A percentile compares a stretch with the other conserved stretches of the same genome.
These are phyloP conservation scores for Mycena metata DNA, from an alignment of 768 basidiomycete species.

Conservation along the genomic window DNA sequence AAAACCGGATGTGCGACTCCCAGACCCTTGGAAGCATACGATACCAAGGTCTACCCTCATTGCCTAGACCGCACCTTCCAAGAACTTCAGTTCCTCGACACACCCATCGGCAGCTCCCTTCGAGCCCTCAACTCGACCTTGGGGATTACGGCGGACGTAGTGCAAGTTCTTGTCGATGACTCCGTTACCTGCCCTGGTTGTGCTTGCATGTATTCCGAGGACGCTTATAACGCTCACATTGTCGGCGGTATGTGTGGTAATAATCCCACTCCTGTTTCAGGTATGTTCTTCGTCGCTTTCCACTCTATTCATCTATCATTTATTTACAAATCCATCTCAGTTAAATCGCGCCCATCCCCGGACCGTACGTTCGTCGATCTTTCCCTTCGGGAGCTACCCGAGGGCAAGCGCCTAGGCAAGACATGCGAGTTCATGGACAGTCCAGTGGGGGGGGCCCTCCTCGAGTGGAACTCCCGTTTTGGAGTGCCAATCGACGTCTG, in stretches of 20 bases:
- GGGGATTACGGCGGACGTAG: not conserved
- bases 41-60: not conserved
- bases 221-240: not conserved
- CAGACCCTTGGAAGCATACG: not conserved
- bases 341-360: no score
- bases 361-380: no score
- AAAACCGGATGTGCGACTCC: not conserved
- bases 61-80: not conserved
- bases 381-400: not conserved
- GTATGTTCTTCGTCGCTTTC: no score
- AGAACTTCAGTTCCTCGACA: not conserved
- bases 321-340: no score
- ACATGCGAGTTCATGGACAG: not conserved
- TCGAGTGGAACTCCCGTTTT: not conserved
- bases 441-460: not conserved
- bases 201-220: not conserved
- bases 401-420: not conserved
- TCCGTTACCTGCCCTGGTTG: not conserved
- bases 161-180: not conserved
- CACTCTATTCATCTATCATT: not conserved
- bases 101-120: not conserved
- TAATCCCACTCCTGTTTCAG: not conserved
- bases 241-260: not conserved
- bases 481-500: not conserved
- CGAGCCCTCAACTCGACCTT: conserved; percentile 1